Evolutionary conservation across 345 rosid species (phyloP), one percentile per base, ranked within the genome.

Genomic region (Cardamine chenopodiifolia): DNA sequence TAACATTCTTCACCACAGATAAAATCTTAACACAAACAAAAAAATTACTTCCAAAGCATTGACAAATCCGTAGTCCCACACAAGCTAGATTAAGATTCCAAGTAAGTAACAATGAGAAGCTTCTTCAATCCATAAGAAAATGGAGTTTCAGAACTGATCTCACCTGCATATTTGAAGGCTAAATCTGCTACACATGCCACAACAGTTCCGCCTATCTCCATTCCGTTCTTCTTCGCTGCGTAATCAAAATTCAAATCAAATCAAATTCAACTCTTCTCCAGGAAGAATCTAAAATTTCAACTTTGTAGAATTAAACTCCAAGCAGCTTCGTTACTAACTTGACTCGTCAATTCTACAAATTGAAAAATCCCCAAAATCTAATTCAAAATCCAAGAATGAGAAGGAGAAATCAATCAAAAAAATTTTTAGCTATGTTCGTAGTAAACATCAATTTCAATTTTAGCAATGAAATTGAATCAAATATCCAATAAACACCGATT

Each of bases 101-200:
- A 47, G n/a, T 1, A 47, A 47, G 14, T 11, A 42, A 13, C 28
- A 47, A 17, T 47, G 18, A n/a, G 32, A 28, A n/a, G 8, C 7
- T 57, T 70, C 8, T 25, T 39, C 22, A 40, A 53, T 9, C 2
- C 44, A 28, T 32, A 52, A 35, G 40, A 8, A 35, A 2, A 35
- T 10, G 5, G 31, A 48, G 31, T 28, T 65, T 12, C 40, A 64
- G 42, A n/a, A 19, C 7, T 19, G 32, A n/a, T 31, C 68, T 66
- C 71, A 90, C 98, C 97, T 39, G 95, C 71, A 60, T 84, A 93
- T 76, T 84, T 90, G 79, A 87, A 87, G 45, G 96, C 85, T 81
- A 91, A 80, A 81, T 91, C 97, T 26, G 92, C 74, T 22, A 91
- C 60, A 79, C 90, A 88, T 60, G 94, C 86, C 0, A 85, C 82